Base-by-base conservation (phyloP, 164 flowering plant genomes). In the Buxus sempervirens region DNA sequence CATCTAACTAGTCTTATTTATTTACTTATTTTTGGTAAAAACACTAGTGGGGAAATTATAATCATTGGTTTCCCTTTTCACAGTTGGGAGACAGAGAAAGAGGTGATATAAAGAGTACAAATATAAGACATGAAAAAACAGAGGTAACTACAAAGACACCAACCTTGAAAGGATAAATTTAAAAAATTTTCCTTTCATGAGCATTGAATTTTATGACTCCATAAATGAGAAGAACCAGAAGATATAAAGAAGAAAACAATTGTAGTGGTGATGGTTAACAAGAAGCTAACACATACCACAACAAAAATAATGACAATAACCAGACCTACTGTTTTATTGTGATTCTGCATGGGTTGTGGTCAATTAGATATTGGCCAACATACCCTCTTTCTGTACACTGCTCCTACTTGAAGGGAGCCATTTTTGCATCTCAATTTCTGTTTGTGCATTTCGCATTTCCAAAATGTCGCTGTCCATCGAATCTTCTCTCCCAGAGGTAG, bases 321-420 rank as follows among this genome's bases (percentile, higher is more conserved):
- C 41, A 5, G 22, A 14, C 36, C 42, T 21, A 27, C 61, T 48
- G 10, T 54, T 55, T 15, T 25, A 56, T 25, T 15, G 48, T 27
- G 7, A 9, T 49, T 0, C 42, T 38, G 36, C 13, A 28, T 51
- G 62, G 19, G 67, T 66, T 77, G 38, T 32, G 84, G 93, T 79
- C 91, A 89, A 87, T 76, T 64, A 74, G 85, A 76, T 59, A 74
- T 85, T 89, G 90, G 71, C 88, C 91, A 78, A 69, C 77, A 56
- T 48, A 32, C 51, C 54, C 42, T 5, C 25, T n/a, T 22, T 32
- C 38, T 32, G 38, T 32, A 32, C 38, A 10, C 20, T 28, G 21
- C 45, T 60, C 32, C 18, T 18, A 4, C 24, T 6, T 32, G 18
- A 61, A 9, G 19, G 1, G 15, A 58, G n/a, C 54, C 51, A 36